phyloP scores from a whole-genome alignment of 2,329 filamentous ascomycete genomes.

The Colletotrichum siamense region DNA sequence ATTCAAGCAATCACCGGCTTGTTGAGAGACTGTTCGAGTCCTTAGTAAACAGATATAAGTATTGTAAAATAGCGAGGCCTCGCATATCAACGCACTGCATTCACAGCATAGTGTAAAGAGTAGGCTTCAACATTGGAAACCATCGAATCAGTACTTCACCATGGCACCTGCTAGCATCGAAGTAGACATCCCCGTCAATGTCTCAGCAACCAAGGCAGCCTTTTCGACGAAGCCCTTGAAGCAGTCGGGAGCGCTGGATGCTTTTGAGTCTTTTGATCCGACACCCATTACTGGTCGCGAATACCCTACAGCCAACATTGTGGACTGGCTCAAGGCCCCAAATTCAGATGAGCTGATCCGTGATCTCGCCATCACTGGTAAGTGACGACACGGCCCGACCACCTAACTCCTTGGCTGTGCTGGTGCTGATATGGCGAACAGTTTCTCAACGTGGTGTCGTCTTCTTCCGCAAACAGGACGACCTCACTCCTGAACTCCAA shows the following conservation, averaged over 20 bases:
- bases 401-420: neutral
- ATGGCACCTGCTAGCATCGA: slow-evolving; percentile 22
- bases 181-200: neutral
- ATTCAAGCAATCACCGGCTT: neutral
- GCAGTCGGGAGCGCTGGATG: slow-evolving; percentile 48
- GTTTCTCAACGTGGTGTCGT: slow-evolving; percentile 69
- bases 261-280: slow-evolving; percentile 54
- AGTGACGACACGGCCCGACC: neutral
- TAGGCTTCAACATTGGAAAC: neutral
- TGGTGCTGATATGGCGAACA: slow-evolving; percentile 27
- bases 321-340: slow-evolving; percentile 60
- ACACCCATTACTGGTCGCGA: slow-evolving; percentile 63
- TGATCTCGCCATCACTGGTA: slow-evolving; percentile 66
- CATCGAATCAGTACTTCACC: neutral
- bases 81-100: rapidly evolving
- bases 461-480: slow-evolving; percentile 66
- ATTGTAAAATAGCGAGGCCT: neutral
- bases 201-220: neutral
- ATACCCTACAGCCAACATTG: slow-evolving; percentile 55
- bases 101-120: neutral
- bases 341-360: slow-evolving; percentile 62
- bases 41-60: neutral
- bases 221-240: slow-evolving; percentile 38
- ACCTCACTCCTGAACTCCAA: slow-evolving; percentile 61
- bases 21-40: neutral